Evolutionary conservation across 805 yeast genomes (phyloP).

Genomic region (Ogataea dorogensis): DNA sequence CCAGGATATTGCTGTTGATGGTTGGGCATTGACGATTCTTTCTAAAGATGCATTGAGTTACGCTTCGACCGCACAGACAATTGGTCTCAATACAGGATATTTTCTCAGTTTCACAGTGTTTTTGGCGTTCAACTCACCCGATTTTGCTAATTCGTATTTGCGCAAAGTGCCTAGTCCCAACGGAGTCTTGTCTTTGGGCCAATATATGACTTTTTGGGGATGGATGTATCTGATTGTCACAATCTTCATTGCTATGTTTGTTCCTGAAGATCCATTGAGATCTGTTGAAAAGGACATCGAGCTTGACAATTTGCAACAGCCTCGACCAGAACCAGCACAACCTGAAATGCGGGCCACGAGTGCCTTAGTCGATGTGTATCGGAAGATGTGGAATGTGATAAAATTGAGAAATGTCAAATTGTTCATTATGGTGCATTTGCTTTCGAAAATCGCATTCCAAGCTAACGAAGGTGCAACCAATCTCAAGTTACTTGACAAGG

Average conservation of each 20-base stretch:
- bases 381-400: constrained; percentile 66
- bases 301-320: constrained; percentile 19
- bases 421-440: constrained; percentile 68
- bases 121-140: constrained; percentile 85
- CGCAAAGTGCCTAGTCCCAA: constrained; percentile 55
- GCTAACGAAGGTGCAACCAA: constrained; percentile 96
- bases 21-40: constrained; percentile 93
- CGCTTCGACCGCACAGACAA: constrained; percentile 97
- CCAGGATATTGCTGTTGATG: constrained; percentile 98
- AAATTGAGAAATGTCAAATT: constrained; percentile 69
- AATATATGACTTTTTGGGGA: constrained; percentile 79
- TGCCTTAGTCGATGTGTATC: constrained; percentile 54
- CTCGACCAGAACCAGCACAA: constrained; percentile 16
- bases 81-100: constrained; percentile 92
- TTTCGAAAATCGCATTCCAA: constrained; percentile 90
- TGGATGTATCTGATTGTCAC: constrained; percentile 68
- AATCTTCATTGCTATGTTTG: constrained; percentile 50
- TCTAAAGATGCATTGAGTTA: constrained; percentile 75
- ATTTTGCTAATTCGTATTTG: constrained; percentile 84
- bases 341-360: no score
- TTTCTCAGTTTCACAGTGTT: constrained; percentile 90
- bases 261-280: constrained; percentile 67
- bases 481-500: constrained; percentile 84
- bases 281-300: constrained; percentile 22
- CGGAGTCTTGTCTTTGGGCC: constrained; percentile 72